Evolutionary conservation across 805 yeast species (phyloP).

Genomic region (Wickerhamomyces chaumierensis): DNA sequence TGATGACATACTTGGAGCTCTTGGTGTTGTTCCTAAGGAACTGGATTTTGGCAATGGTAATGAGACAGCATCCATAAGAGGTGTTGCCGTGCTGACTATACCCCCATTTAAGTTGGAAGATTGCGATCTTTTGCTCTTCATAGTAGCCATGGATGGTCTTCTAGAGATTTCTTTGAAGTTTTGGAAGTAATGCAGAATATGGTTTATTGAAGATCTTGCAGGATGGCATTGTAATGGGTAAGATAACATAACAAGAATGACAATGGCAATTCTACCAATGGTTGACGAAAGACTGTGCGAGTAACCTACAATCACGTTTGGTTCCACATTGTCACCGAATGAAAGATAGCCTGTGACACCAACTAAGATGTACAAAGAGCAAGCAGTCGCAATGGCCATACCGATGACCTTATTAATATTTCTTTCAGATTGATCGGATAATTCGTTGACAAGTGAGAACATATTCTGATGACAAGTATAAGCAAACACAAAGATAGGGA

Average conservation of each 20-base stretch:
- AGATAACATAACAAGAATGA: constrained; percentile 68
- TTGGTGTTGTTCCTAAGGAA: background rate
- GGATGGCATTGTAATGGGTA: constrained; percentile 90
- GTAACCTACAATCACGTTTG: constrained; percentile 74
- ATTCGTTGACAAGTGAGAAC: constrained; percentile 81
- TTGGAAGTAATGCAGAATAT: constrained; percentile 45
- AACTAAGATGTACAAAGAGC: constrained; percentile 51
- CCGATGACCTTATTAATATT: constrained; percentile 36
- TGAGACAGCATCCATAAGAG: background rate
- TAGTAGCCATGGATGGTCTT: constrained; percentile 11
- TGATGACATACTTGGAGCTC: background rate
- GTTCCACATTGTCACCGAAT: constrained; percentile 70
- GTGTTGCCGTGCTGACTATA: background rate
- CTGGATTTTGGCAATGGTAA: background rate
- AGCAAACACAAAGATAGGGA: constrained; percentile 91
- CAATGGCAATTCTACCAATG: constrained; percentile 72
- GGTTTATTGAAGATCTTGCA: constrained; percentile 70
- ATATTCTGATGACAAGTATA: constrained; percentile 94
- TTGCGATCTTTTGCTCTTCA: background rate
- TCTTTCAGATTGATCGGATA: constrained; percentile 39
- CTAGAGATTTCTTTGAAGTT: constrained; percentile 15
- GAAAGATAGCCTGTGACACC: constrained; percentile 81
- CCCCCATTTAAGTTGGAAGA: background rate
- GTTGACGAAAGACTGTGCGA: constrained; percentile 56
- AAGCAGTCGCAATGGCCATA: constrained; percentile 48